Evolutionary conservation across 495 filamentous ascomycete species (phyloP).

Genomic region (Jackrogersella multiformis): DNA sequence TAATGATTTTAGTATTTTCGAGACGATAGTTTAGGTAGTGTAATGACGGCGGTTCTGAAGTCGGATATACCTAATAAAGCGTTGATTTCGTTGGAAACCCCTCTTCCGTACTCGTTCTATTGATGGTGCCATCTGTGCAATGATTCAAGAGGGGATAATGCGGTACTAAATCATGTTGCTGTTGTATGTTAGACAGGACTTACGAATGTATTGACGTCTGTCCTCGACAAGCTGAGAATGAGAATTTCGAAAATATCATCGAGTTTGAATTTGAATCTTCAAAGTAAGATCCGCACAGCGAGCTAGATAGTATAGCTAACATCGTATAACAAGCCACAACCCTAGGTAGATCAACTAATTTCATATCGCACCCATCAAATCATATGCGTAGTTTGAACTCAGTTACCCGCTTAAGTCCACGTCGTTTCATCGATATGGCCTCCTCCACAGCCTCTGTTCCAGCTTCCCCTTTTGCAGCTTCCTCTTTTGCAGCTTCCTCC

Average conservation of each 20-base stretch:
- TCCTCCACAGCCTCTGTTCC: not conserved
- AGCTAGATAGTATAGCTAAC: not conserved
- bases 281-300: not conserved
- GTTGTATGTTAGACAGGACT: too few relatives aligned
- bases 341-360: not conserved
- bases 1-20: not conserved
- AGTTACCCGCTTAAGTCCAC: not conserved
- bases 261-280: not conserved
- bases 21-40: not conserved
- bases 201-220: not conserved
- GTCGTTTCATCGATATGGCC: not conserved
- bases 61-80: conserved; percentile 11
- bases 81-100: not conserved
- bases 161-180: too few relatives aligned
- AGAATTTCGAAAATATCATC: not conserved
- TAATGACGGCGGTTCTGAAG: not conserved
- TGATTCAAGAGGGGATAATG: not conserved
- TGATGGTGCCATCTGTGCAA: not conserved
- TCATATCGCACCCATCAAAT: not conserved
- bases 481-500: not conserved
- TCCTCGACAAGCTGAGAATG: not conserved
- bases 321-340: not conserved
- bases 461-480: not conserved
- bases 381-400: not conserved
- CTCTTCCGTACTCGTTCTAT: not conserved